These are phyloP conservation scores for Debaryomyces coudertii DNA, from an alignment of 1,139 yeast species.

Conservation along the genomic window DNA sequence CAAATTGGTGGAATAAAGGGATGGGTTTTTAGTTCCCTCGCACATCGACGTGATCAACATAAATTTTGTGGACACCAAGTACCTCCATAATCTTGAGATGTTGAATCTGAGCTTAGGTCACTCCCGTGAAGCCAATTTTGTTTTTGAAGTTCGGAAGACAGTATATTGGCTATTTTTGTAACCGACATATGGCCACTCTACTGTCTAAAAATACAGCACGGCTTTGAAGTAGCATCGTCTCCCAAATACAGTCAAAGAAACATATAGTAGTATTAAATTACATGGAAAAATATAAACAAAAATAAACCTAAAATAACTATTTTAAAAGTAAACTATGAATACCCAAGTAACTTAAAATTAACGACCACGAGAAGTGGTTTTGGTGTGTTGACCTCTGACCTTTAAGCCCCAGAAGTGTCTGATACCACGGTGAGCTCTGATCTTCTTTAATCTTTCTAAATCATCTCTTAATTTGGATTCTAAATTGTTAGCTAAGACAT, in stretches of 20 bases:
- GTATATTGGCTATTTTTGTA: too few relatives aligned
- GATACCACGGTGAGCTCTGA: conserved; percentile 99
- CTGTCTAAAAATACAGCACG: too few relatives aligned
- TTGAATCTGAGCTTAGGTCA: too few relatives aligned
- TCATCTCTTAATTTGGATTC: conserved; percentile 99
- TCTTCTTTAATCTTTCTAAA: conserved; percentile 99
- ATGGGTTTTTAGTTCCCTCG: too few relatives aligned
- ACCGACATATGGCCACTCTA: too few relatives aligned
- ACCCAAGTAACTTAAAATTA: conserved; percentile 31
- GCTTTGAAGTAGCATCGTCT: neutral
- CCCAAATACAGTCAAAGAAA: conserved; percentile 4
- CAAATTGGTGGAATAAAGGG: too few relatives aligned
- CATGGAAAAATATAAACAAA: conserved; percentile 20
- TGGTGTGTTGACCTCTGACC: conserved; percentile 99
- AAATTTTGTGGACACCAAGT: too few relatives aligned
- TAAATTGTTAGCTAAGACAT: conserved; percentile 97
- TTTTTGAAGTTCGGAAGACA: too few relatives aligned
- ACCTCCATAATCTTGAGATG: too few relatives aligned
- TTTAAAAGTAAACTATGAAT: conserved; percentile 12
- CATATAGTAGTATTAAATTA: conserved; percentile 24
- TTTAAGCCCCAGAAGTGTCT: conserved; percentile 99
- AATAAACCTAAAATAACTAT: conserved; percentile 13
- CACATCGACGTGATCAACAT: too few relatives aligned
- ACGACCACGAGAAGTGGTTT: conserved; percentile 97
- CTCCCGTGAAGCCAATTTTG: too few relatives aligned